Evolutionary conservation across 257 asterid genomes (phyloP), one percentile per base, ranked within the genome.

Genomic region (Hygrophila difformis): DNA sequence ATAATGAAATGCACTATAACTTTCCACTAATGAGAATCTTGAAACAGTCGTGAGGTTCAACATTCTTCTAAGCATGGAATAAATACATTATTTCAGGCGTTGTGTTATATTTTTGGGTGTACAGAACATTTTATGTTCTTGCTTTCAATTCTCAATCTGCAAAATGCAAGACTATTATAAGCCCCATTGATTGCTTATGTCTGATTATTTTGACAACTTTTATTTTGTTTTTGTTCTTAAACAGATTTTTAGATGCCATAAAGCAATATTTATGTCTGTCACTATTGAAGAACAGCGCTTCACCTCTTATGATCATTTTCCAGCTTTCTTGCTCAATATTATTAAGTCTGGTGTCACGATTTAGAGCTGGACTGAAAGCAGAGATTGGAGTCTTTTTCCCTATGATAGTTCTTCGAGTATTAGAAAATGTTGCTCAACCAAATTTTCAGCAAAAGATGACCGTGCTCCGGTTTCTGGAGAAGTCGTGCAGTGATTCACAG

Each of bases 241-340:
- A 65, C 95, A 91, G 99, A 65, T 91, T 91, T 60, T 74, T 86
- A 50, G 99, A 91, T 65, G 99, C 99, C 47, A 88, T 88, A 62
- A 88, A 88, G 79, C 97, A 84, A 72, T 88, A 88, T 65, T 70
- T 88, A 76, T 88, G 97, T 63, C 71, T 88, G 65, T 88, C 97
- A 29, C 72, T 88, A 53, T 65, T 88, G 84, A 88, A 88, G 85
- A 88, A 88, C 81, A 88, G 95, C 65, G 94, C 94, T 40, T 88
- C 95, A 15, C 75, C 93, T 37, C 94, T 81, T 43, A 74, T 84
- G 94, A 81, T 79, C 64, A 81, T 88, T 62, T 88, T 84, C 84
- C 97, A 88, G 83, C 97, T 88, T 59, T 88, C 97, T n/a, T 84
- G 97, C 84, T 88, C 97, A 49, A 88, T 88, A 68, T 88, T 88